Evolutionary conservation across 139 green algal species (phyloP).

Genomic region (Tetradesmus lagerheimii): DNA sequence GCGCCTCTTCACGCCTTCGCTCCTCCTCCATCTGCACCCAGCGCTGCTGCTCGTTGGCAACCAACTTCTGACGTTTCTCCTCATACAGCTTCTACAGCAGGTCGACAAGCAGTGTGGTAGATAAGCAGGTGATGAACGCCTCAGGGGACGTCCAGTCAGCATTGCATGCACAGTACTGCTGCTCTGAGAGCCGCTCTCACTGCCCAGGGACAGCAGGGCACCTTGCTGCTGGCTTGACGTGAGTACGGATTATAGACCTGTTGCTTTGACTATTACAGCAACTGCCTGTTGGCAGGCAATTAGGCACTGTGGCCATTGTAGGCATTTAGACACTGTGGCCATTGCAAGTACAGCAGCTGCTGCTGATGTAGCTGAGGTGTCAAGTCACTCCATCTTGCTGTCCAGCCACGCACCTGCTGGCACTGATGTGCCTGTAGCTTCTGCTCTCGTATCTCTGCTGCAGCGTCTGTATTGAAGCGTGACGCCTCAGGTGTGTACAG

Average conservation of each 20-base stretch:
- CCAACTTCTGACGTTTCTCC: slow-evolving; percentile 41
- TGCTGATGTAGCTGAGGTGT: not conserved
- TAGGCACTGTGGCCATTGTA: not conserved
- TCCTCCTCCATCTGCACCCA: slow-evolving; percentile 40
- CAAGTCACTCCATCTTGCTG: not conserved
- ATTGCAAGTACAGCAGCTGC: not conserved
- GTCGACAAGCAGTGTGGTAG: not conserved
- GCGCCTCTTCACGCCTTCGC: not conserved
- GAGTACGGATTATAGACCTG: not conserved
- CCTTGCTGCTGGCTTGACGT: not conserved
- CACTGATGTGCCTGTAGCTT: slow-evolving; percentile 27
- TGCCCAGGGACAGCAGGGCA: not conserved
- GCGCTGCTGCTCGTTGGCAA: slow-evolving; percentile 24
- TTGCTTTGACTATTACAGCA: not conserved
- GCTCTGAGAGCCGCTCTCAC: too few species aligned
- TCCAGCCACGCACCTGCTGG: slow-evolving; percentile 31
- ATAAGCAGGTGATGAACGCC: too few species aligned
- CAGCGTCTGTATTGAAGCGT: slow-evolving; percentile 53
- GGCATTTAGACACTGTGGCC: too few species aligned
- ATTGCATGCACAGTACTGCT: not conserved
- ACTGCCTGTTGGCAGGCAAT: not conserved
- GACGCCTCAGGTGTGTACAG: slow-evolving; percentile 43
- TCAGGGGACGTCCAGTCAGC: not conserved
- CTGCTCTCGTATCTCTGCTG: slow-evolving; percentile 41
- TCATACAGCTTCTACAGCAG: slow-evolving; percentile 51